A percentile compares a stretch with the other conserved stretches of the same genome.
Evolutionary conservation across 805 yeast genomes (phyloP).

Genomic region (Zygotorulaspora chibaensis): DNA sequence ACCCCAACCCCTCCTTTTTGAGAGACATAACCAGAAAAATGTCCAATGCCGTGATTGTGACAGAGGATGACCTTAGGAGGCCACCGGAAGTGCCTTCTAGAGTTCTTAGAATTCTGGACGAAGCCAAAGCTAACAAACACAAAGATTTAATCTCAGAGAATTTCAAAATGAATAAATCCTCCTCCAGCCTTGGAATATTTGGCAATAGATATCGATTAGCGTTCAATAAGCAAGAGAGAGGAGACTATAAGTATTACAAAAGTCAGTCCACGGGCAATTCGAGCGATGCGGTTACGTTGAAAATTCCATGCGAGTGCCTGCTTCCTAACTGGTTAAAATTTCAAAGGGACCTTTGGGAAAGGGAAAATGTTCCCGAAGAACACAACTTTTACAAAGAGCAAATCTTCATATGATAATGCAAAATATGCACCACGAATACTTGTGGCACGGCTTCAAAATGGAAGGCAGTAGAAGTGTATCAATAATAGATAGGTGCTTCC

Average conservation of each 20-base stretch:
- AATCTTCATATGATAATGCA: conserved; percentile 21
- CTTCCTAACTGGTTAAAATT: conserved; percentile 74
- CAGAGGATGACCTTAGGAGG: conserved; percentile 28
- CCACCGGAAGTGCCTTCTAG: conserved; percentile 31
- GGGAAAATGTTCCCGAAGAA: conserved; percentile 35
- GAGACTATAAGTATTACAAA: conserved; percentile 40
- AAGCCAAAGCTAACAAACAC: conserved; percentile 20
- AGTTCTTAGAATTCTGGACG: conserved; percentile 23
- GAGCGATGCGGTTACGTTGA: conserved; percentile 34
- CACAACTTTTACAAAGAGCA: conserved; percentile 34
- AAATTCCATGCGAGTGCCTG: conserved; percentile 56
- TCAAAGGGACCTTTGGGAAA: conserved; percentile 67
- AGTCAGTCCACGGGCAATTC: conserved; percentile 35
- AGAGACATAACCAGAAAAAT: conserved; percentile 10
- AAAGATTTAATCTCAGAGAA: conserved; percentile 4
- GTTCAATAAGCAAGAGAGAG: conserved; percentile 30
- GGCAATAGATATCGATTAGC: conserved; percentile 33
- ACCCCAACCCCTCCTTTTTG: conserved; percentile 1
- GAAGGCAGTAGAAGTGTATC: conserved; percentile 15
- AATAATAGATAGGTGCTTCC: conserved; percentile 12
- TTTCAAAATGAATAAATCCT: conserved; percentile 16
- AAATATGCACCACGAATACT: neutral
- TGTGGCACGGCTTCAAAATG: conserved; percentile 36
- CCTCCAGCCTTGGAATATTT: conserved; percentile 31
- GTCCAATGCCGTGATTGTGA: conserved; percentile 19